Base-by-base conservation (phyloP, 2,329 filamentous ascomycete genomes). In the Sporothrix globosa region DNA sequence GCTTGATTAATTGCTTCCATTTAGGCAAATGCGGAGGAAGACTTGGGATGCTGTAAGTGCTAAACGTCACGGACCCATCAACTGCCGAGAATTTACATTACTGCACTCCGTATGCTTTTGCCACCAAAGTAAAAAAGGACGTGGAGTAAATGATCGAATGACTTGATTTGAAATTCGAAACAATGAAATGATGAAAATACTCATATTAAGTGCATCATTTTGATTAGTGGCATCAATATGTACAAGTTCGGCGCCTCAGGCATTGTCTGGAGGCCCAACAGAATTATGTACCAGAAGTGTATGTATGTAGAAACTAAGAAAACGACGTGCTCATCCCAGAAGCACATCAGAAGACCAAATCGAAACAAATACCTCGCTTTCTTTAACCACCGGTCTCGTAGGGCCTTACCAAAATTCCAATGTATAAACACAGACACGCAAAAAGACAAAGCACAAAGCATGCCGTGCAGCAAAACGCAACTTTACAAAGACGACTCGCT, bases 401-500 rank as follows among this genome's bases (percentile, higher is more conserved):
- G 4, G 50, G 21, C 21, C 13, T 21, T 9, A 24, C 2, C 2
- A 17, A 21, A 41, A n/a, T n/a, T 34, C 34, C 34, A 9, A 34
- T 34, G 4, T 7, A 34, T 34, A 34, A 46, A 44, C 13, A 41
- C 14, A 6, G 6, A n/a, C 11, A 14, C 19, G 19, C n/a, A 50
- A 24, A 24, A 24, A 54, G 19, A 30, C 13, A 34, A 65, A 34
- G 41, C 17, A 34, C 34, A 34, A 34, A 34, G 34, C 34, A 34
- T 30, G n/a, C 7, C 11, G 3, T 4, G 2, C 30, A 56, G 46
- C 13, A 10, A 6, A 5, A n/a, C 61, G 3, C 7, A 9, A 14
- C 24, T 0, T n/a, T 67, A 68, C 46, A 68, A 27, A 14, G 71
- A 72, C 39, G 69, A 66, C 27, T 71, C 71, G 41, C 71, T 72